A percentile compares a stretch with the other conserved stretches of the same genome.
phyloP scores from a whole-genome alignment of 306 rosid genomes.

The Gastrolobium villosum region DNA sequence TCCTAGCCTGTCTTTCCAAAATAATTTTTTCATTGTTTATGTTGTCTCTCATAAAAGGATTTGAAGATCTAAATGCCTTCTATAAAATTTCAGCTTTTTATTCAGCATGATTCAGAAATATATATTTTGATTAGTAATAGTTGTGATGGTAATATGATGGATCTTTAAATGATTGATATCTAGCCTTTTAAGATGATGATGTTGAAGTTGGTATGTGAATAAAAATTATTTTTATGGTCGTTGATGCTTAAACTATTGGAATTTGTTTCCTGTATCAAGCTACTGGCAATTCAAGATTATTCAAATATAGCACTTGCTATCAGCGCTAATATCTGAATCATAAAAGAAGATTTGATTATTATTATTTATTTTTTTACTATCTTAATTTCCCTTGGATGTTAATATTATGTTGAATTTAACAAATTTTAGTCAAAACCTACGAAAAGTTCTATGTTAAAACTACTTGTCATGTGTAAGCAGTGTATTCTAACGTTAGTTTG shows the following conservation, averaged over 20 bases:
- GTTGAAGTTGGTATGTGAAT: no score
- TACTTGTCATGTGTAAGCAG: no score
- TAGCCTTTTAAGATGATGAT: no score
- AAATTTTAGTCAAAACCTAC: no score
- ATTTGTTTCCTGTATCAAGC: background rate
- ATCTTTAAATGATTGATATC: no score
- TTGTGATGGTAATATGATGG: no score
- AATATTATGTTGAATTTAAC: background rate
- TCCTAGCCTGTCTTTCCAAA: background rate
- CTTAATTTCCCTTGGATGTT: background rate
- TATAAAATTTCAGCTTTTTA: no score
- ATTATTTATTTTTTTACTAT: background rate
- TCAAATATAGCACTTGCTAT: background rate
- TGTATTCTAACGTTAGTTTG: background rate
- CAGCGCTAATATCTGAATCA: background rate
- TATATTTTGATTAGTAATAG: no score
- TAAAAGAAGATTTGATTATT: background rate
- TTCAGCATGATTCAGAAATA: no score
- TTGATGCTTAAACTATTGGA: background rate
- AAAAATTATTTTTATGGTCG: background rate
- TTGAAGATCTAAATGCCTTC: no score
- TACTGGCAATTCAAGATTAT: conserved; percentile 2
- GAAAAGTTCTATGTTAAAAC: no score
- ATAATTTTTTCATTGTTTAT: background rate
- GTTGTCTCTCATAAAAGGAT: background rate